phyloP scores from a whole-genome alignment of 148 eudicot species.

The Salicornia ramosissima region DNA sequence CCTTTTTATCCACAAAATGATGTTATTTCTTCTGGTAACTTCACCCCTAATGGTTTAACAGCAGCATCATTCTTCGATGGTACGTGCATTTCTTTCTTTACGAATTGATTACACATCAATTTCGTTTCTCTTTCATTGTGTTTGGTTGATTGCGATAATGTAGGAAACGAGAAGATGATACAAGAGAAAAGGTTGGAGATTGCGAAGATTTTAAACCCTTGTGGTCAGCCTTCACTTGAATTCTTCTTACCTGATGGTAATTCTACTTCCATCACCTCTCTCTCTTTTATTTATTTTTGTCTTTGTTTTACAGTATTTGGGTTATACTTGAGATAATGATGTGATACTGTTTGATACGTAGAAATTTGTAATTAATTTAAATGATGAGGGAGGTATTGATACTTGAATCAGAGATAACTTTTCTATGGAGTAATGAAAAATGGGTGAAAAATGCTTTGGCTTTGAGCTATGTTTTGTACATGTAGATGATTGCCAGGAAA shows the following conservation, averaged over 20 bases:
- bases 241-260: conserved; percentile 78
- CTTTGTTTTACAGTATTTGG: too few species aligned
- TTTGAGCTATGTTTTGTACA: too few species aligned
- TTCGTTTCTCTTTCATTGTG: background rate
- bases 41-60: conserved; percentile 28
- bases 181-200: conserved; percentile 28
- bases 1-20: conserved; percentile 35
- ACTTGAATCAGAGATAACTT: too few species aligned
- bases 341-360: too few species aligned
- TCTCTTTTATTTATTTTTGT: background rate
- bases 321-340: too few species aligned
- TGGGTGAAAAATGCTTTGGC: too few species aligned
- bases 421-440: too few species aligned
- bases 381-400: too few species aligned
- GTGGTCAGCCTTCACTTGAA: conserved; percentile 62
- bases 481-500: too few species aligned
- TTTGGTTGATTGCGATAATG: conserved; percentile 17
- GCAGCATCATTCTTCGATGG: conserved; percentile 20
- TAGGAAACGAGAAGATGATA: conserved; percentile 24
- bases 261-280: background rate
- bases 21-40: conserved; percentile 23
- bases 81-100: background rate
- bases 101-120: background rate
- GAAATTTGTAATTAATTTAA: too few species aligned
- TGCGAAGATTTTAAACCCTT: conserved; percentile 38